phyloP scores from a whole-genome alignment of 768 basidiomycete species.

The Auricularia cornea region DNA sequence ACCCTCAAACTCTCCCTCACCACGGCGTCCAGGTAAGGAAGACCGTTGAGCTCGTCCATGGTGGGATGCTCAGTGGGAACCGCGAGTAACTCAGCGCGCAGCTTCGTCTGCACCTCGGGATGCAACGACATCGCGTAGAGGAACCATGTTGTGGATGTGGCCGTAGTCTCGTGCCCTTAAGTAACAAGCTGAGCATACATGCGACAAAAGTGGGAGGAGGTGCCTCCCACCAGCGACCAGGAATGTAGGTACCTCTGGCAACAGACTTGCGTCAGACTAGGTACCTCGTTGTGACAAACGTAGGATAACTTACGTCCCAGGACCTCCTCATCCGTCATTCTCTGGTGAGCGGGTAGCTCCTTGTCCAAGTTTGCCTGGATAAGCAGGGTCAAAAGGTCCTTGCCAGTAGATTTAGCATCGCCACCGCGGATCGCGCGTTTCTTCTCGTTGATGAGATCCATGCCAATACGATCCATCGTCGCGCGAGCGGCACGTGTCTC shows the following conservation, averaged over 20 bases:
- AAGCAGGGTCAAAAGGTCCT: conserved; percentile 54
- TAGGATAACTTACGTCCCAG: conserved; percentile 34
- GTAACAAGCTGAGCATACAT: not conserved
- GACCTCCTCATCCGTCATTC: conserved; percentile 55
- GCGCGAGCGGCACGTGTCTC: conserved; percentile 2
- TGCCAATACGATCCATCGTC: conserved; percentile 20
- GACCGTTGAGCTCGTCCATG: conserved; percentile 58
- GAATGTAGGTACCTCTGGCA: conserved; percentile 52
- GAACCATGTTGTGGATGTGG: conserved; percentile 46
- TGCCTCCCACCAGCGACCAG: conserved; percentile 39
- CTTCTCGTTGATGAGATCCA: conserved; percentile 22
- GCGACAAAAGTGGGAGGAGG: not conserved
- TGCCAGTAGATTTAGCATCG: conserved; percentile 19
- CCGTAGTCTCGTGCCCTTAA: conserved; percentile 7
- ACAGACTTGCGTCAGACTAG: not conserved
- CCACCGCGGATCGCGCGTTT: conserved; percentile 23
- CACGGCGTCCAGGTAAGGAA: conserved; percentile 64
- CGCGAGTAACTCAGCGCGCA: conserved; percentile 48
- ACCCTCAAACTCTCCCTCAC: conserved; percentile 53
- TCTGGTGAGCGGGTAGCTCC: conserved; percentile 46
- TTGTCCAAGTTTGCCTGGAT: conserved; percentile 57
- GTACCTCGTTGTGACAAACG: not conserved
- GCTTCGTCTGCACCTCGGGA: conserved; percentile 41
- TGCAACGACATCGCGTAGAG: conserved; percentile 46
- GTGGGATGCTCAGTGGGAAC: conserved; percentile 48